These are phyloP conservation scores for Globisporangium cederbergense DNA, from an alignment of 352 stramenopile species.

Conservation along the genomic window DNA sequence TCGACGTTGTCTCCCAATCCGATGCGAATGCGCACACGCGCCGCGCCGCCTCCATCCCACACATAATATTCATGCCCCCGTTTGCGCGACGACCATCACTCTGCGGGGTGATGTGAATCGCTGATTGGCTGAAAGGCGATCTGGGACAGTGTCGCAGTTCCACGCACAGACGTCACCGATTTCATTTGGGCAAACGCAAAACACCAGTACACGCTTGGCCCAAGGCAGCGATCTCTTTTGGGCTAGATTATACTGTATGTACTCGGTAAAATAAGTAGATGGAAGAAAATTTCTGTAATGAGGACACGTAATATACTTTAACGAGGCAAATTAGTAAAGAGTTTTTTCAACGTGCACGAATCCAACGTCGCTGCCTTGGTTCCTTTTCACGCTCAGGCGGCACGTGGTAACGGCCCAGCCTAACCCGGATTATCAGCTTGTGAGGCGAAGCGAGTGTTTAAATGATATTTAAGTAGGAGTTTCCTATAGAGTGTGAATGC, in stretches of 20 bases:
- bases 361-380: conserved; percentile 11
- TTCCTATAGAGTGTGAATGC: too few species aligned
- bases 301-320: not conserved
- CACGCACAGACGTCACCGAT: conserved; percentile 55
- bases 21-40: not conserved
- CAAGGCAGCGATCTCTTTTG: not conserved
- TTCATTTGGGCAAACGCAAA: conserved; percentile 30
- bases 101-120: not conserved
- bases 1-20: not conserved
- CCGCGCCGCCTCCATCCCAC: not conserved
- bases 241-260: not conserved
- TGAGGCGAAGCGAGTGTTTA: too few species aligned
- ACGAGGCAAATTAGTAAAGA: not conserved
- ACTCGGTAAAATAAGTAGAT: too few species aligned
- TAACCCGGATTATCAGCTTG: not conserved
- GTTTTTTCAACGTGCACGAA: conserved; percentile 15
- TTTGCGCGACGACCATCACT: not conserved
- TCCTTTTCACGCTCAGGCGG: conserved; percentile 15
- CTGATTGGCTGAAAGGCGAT: conserved; percentile 13
- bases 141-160: conserved; percentile 12
- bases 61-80: too few species aligned
- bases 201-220: conserved; percentile 7
- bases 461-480: too few species aligned
- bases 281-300: too few species aligned
- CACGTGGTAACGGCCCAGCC: conserved; percentile 4